Evolutionary conservation across 2,329 filamentous ascomycete species (phyloP).

Genomic region (Ceratocystis diversiconidia): DNA sequence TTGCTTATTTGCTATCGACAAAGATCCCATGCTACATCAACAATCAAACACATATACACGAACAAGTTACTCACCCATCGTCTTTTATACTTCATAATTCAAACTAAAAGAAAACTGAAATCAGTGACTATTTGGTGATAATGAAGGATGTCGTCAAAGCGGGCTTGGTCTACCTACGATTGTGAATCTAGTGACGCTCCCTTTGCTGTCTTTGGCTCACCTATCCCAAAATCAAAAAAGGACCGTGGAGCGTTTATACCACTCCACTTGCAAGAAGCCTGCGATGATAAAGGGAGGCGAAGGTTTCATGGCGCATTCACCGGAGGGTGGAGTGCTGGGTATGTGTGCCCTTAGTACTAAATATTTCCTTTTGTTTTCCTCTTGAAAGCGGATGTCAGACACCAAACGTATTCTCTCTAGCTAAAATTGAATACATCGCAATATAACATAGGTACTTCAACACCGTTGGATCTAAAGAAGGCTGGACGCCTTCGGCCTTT

Average conservation of each 20-base stretch:
- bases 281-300: slow-evolving; percentile 80
- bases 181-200: slow-evolving; percentile 57
- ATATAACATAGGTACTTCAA: slow-evolving; percentile 65
- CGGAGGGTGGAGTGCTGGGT: slow-evolving; percentile 92
- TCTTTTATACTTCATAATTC: neutral
- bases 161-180: slow-evolving; percentile 65
- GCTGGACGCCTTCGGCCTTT: slow-evolving; percentile 87
- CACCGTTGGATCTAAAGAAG: slow-evolving; percentile 94
- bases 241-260: slow-evolving; percentile 90
- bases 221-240: slow-evolving; percentile 66
- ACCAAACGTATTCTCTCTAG: neutral
- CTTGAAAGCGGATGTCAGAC: neutral
- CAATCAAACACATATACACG: no score
- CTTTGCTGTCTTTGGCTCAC: slow-evolving; percentile 70
- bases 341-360: neutral
- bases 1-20: no score
- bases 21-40: no score
- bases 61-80: no score
- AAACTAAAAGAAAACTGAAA: neutral
- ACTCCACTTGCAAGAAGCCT: slow-evolving; percentile 96
- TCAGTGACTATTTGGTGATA: neutral
- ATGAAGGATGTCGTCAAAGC: slow-evolving; percentile 57
- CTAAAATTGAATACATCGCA: slow-evolving; percentile 20
- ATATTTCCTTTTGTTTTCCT: neutral
- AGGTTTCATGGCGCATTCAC: slow-evolving; percentile 92